These are phyloP conservation scores for Mucor mucedo DNA, from an alignment of 371 early-diverging fungal species.

Conservation along the genomic window DNA sequence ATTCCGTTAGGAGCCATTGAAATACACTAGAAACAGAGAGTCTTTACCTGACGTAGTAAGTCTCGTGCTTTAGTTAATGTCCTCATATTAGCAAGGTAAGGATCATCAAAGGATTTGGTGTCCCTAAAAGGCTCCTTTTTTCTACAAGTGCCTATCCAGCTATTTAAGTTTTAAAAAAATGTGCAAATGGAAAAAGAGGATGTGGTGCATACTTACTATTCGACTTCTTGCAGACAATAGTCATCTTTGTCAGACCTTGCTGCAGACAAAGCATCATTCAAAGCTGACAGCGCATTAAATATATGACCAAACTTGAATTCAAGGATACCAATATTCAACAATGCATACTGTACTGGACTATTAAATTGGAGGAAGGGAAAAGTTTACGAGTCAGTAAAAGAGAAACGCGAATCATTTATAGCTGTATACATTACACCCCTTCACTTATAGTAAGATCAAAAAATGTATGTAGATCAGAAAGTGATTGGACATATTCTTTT, in stretches of 20 bases:
- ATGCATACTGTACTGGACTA: conserved; percentile 45
- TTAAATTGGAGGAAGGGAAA: too few relatives aligned
- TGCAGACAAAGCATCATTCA: conserved; percentile 42
- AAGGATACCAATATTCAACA: conserved; percentile 42
- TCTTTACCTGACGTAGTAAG: conserved; percentile 12
- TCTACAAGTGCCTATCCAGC: conserved; percentile 27
- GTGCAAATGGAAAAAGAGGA: background rate
- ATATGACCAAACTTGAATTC: conserved; percentile 49
- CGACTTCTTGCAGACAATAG: conserved; percentile 41
- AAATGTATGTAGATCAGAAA: conserved; percentile 34
- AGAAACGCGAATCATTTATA: background rate
- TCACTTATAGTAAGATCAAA: conserved; percentile 39
- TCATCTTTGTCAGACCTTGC: conserved; percentile 44
- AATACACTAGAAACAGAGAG: too few relatives aligned
- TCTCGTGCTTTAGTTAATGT: conserved; percentile 10
- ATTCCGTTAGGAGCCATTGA: background rate
- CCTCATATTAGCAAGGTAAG: conserved; percentile 17
- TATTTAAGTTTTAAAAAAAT: background rate
- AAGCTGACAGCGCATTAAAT: conserved; percentile 33
- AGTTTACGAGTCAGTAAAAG: background rate
- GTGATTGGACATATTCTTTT: conserved; percentile 44
- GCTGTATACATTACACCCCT: conserved; percentile 29
- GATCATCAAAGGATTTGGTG: conserved; percentile 8
- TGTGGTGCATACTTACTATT: conserved; percentile 22
- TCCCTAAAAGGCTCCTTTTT: conserved; percentile 16